Evolutionary conservation across 1,284 basidiomycete species (phyloP), one percentile per base, ranked within the genome.

Genomic region (Tremellales sp.): DNA sequence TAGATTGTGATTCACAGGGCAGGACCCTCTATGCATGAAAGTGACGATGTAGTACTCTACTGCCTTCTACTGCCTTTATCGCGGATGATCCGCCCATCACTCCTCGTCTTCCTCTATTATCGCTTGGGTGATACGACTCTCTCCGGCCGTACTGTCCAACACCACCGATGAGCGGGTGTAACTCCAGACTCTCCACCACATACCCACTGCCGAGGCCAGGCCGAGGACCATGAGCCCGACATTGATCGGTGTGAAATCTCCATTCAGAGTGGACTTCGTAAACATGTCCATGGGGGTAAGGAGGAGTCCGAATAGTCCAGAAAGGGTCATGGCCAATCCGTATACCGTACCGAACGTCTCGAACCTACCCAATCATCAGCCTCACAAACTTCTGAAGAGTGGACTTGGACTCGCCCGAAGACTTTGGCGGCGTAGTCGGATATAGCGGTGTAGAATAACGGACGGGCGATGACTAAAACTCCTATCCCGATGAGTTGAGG

Each of bases 381-480:
- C 25, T 17, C 3, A 4, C 31, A 15, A 6, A 15, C 22, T 5
- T 37, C 12, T 27, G 11, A 10, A 25, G 23, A 35, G 24, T 19
- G 13, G 25, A 48, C 25, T 21, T 25, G 17, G 39, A 53, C 56
- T 21, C 37, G 55, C 48, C 65, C 64, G 52, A 68, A 66, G 6
- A 66, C 50, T 50, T 68, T 67, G 17, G 67, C 62, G 8, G 59
- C 62, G 36, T 65, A 62, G 51, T 72, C 66, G n/a, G 55, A 57
- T 22, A 61, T 52, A 15, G 59, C 57, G 17, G 74, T 75, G 53
- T 76, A 75, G 61, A 72, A 72, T 33, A 73, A 51, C 6, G 72
- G 68, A 26, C 73, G 39, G 42, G 73, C 62, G 33, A 75, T 47
- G 12, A 67, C 65, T 46, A 75, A 64, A 27, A 69, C 46, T 0